Conservation (phyloP, 2,329 filamentous ascomycete genomes). For the Penicillium fuscoglaucum region DNA sequence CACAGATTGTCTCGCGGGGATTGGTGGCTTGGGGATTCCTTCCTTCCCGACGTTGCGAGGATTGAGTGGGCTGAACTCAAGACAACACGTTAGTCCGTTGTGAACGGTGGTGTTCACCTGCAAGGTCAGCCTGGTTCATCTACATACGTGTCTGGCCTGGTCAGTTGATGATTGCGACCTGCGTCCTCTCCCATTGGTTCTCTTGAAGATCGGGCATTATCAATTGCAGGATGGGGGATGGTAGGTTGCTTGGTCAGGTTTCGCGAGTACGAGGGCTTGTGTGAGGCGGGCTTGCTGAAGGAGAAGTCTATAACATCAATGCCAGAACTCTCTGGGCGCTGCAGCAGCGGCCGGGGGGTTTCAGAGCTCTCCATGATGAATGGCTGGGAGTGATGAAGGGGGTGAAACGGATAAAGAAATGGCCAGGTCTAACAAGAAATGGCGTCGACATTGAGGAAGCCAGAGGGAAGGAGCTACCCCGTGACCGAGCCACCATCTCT, state of each 20-base stretch:
- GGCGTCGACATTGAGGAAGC: neutral
- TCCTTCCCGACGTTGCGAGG: neutral
- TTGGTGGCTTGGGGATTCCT: neutral
- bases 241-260: conserved; percentile 11
- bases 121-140: neutral
- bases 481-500: neutral
- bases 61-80: neutral
- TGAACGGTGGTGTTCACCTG: neutral
- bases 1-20: neutral
- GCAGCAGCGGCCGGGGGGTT: conserved; percentile 22
- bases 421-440: neutral
- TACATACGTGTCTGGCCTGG: neutral
- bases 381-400: neutral
- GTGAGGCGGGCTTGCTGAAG: conserved; percentile 35
- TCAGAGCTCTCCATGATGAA: conserved; percentile 2
- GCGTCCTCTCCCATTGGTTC: neutral
- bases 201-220: neutral
- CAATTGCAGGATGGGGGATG: neutral
- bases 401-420: neutral
- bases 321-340: conserved; percentile 34
- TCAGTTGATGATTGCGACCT: neutral
- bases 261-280: conserved; percentile 27
- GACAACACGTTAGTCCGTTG: neutral
- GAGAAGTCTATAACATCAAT: conserved; percentile 34
- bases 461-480: conserved; percentile 4